Conservation (phyloP, 2,329 filamentous ascomycete genomes). For the Grosmannia penicillata region DNA sequence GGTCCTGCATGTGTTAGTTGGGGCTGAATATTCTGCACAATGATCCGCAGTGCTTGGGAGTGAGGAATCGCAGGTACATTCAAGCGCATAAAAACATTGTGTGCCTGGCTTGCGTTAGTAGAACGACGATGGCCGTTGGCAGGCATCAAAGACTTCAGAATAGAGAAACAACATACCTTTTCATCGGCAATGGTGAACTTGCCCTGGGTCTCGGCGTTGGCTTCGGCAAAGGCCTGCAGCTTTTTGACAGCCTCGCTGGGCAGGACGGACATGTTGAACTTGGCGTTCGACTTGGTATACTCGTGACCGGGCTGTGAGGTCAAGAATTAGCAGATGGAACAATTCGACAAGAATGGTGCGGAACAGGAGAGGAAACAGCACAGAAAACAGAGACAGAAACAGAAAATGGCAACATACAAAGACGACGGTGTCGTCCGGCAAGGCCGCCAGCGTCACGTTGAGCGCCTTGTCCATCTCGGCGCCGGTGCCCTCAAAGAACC, state of each 20-base stretch:
- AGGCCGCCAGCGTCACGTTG: conserved; percentile 64
- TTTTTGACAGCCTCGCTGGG: conserved; percentile 63
- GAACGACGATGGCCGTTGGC: no score
- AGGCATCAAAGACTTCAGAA: no score
- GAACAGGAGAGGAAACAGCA: neutral
- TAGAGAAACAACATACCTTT: no score
- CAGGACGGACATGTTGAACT: conserved; percentile 66
- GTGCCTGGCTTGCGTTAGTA: no score
- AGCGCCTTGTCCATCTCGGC: conserved; percentile 86
- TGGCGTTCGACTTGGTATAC: conserved; percentile 94
- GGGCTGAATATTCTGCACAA: no score
- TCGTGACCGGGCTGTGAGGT: conserved; percentile 68
- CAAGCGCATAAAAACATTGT: conserved; percentile 94
- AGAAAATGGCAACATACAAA: conserved; percentile 44
- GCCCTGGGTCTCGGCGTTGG: conserved; percentile 79
- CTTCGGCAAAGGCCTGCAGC: conserved; percentile 60
- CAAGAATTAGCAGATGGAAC: neutral
- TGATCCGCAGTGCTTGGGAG: conserved; percentile 6
- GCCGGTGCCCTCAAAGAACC: conserved; percentile 87
- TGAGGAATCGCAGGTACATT: conserved; percentile 35
- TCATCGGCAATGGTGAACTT: conserved; percentile 96
- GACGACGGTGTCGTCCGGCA: conserved; percentile 85
- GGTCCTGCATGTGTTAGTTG: conserved; percentile 40
- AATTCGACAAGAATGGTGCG: no score
- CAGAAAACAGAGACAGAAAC: neutral